Evolutionary conservation across 768 basidiomycete species (phyloP).

Genomic region (Mycena alexandri): DNA sequence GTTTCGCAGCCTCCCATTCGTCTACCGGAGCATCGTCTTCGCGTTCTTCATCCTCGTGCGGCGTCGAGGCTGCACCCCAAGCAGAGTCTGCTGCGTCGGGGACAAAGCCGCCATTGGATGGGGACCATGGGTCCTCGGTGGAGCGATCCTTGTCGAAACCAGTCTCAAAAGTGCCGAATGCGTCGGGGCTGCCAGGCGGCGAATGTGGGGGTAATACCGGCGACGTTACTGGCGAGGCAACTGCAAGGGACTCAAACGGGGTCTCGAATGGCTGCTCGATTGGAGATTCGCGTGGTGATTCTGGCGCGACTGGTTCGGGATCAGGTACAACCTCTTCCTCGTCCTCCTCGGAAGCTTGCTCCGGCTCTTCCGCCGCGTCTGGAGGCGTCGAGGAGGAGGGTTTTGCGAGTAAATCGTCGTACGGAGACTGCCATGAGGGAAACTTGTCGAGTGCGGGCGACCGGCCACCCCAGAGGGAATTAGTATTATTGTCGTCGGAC

Average conservation of each 20-base stretch:
- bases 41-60: slow-evolving; percentile 37
- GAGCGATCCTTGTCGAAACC: slow-evolving; percentile 49
- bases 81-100: slow-evolving; percentile 40
- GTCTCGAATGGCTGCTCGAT: slow-evolving; percentile 22
- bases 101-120: slow-evolving; percentile 40
- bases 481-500: slow-evolving; percentile 46
- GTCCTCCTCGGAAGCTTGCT: slow-evolving; percentile 28
- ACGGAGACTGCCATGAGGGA: slow-evolving; percentile 48
- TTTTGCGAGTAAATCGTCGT: slow-evolving; percentile 56
- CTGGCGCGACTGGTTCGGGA: slow-evolving; percentile 2
- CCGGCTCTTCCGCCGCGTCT: slow-evolving; percentile 23
- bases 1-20: slow-evolving; percentile 77
- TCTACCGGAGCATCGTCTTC: slow-evolving; percentile 55
- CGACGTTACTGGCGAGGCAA: slow-evolving; percentile 33
- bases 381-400: slow-evolving; percentile 12
- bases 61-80: slow-evolving; percentile 61
- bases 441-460: slow-evolving; percentile 34
- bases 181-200: slow-evolving; percentile 60
- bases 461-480: slow-evolving; percentile 34
- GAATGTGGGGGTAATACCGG: slow-evolving; percentile 30
- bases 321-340: slow-evolving; percentile 12
- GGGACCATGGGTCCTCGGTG: slow-evolving; percentile 53
- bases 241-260: slow-evolving; percentile 23
- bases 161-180: slow-evolving; percentile 71
- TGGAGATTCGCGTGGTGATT: slow-evolving; percentile 28